Conservation (phyloP, 73 alveolate genomes). For the Tetrahymena malaccensis region DNA sequence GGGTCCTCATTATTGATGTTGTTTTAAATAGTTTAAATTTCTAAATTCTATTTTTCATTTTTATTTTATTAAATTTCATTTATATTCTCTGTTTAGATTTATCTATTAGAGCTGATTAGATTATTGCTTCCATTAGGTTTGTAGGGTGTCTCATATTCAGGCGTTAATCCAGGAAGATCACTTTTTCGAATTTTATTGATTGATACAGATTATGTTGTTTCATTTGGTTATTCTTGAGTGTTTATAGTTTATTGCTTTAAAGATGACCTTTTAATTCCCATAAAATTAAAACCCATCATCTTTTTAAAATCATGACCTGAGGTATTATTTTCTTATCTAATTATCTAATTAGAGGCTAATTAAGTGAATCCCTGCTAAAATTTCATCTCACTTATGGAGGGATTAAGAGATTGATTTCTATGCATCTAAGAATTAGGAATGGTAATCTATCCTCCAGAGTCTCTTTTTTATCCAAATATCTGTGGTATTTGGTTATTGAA, state of each 20-base stretch:
- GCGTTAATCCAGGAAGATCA: background rate
- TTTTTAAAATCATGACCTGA: background rate
- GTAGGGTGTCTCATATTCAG: background rate
- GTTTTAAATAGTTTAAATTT: background rate
- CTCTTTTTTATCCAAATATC: background rate
- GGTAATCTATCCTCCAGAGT: background rate
- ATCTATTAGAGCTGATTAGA: background rate
- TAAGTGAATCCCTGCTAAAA: background rate
- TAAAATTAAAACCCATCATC: background rate
- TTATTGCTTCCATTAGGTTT: background rate
- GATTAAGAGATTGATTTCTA: background rate
- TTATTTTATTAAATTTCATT: background rate
- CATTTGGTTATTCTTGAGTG: background rate
- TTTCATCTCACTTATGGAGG: background rate
- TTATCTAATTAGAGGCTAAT: background rate
- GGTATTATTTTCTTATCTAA: background rate
- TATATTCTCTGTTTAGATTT: background rate
- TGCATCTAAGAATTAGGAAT: background rate
- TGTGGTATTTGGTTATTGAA: background rate
- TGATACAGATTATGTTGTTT: background rate
- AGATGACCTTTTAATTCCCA: background rate
- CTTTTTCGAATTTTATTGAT: background rate
- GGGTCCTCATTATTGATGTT: background rate
- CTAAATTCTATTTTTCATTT: background rate
- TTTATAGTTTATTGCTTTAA: background rate